These are phyloP conservation scores for Gnomoniopsis sp. DNA, from an alignment of 2,329 filamentous ascomycete species.

Conservation along the genomic window DNA sequence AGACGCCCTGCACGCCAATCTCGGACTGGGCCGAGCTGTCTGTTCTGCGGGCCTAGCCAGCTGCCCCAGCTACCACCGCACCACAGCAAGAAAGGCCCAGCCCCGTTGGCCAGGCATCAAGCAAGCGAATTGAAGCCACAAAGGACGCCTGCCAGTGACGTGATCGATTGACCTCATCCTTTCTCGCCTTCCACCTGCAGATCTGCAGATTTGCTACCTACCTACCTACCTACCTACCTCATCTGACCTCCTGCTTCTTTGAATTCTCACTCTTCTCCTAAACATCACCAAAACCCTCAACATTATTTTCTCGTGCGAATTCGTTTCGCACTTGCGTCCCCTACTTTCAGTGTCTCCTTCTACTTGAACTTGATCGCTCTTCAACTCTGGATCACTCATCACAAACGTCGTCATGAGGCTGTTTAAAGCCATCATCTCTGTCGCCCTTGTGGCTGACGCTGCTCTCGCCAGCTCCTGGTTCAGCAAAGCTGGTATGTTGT, in stretches of 20 bases:
- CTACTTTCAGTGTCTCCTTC: not conserved
- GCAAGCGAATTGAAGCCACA: not conserved
- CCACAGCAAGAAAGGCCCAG: not conserved
- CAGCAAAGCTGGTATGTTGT: slow-evolving; percentile 70
- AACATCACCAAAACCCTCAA: not conserved
- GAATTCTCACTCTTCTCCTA: not conserved
- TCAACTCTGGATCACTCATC: not conserved
- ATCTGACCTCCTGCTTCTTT: not conserved
- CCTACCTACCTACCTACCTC: not conserved
- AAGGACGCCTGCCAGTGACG: slow-evolving; percentile 4
- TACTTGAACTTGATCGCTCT: not conserved
- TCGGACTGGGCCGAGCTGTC: not conserved
- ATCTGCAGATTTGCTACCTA: no score
- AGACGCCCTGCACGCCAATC: no score
- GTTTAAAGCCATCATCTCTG: slow-evolving; percentile 64
- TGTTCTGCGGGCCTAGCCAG: no score
- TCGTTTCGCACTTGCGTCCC: not conserved
- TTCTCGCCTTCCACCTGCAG: not conserved
- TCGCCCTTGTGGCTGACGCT: slow-evolving; percentile 68
- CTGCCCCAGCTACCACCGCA: not conserved
- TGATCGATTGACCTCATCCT: slow-evolving; percentile 11
- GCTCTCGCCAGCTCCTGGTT: slow-evolving; percentile 80
- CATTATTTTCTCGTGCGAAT: not conserved
- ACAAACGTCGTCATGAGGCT: slow-evolving; percentile 67
- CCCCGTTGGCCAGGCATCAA: slow-evolving; percentile 2